phyloP scores from a whole-genome alignment of 371 early-diverging fungal species.

The Blakeslea trispora region DNA sequence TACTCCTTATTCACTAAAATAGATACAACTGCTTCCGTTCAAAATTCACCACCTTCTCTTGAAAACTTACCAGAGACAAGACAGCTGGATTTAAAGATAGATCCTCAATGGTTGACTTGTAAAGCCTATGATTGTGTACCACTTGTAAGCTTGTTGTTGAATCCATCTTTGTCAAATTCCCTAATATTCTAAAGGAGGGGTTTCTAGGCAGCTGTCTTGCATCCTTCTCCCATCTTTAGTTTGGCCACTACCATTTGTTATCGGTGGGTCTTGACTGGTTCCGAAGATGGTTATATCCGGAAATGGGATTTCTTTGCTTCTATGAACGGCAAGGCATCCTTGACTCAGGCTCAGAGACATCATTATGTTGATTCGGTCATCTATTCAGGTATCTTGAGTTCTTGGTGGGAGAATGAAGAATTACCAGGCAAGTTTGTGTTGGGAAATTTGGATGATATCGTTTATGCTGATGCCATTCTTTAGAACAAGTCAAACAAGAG shows the following conservation, averaged over 20 bases:
- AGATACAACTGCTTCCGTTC: conserved; percentile 17
- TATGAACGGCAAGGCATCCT: conserved; percentile 77
- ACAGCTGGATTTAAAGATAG: conserved; percentile 35
- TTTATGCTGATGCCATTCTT: too few species aligned
- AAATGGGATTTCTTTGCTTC: conserved; percentile 92
- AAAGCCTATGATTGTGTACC: conserved; percentile 61
- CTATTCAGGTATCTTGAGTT: conserved; percentile 81
- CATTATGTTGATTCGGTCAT: conserved; percentile 84
- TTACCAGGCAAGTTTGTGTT: conserved; percentile 45
- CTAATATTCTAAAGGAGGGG: neutral
- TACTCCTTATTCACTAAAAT: conserved; percentile 3
- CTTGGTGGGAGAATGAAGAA: conserved; percentile 95
- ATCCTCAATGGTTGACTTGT: conserved; percentile 47
- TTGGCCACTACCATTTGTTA: conserved; percentile 79
- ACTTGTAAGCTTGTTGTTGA: too few species aligned
- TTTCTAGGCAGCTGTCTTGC: conserved; percentile 67
- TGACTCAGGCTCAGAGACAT: conserved; percentile 87
- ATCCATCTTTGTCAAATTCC: too few species aligned
- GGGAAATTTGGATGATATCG: too few species aligned
- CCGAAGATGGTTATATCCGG: conserved; percentile 90
- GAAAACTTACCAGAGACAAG: conserved; percentile 23
- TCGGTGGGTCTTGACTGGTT: conserved; percentile 93
- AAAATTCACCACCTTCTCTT: conserved; percentile 23
- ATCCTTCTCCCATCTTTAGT: conserved; percentile 76
- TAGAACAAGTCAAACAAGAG: conserved; percentile 20